phyloP scores from a whole-genome alignment of 306 rosid species.

The Cicer arietinum region DNA sequence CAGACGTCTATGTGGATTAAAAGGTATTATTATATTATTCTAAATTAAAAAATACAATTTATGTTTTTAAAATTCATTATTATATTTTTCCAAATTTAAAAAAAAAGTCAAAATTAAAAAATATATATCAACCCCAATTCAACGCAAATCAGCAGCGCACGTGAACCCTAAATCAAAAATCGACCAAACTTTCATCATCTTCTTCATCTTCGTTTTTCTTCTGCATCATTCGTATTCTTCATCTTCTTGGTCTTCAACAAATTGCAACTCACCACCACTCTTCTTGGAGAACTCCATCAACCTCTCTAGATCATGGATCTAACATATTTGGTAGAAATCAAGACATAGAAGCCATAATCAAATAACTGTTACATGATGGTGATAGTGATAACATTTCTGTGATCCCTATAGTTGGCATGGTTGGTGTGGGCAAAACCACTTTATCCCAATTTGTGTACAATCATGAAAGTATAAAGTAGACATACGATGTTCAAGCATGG shows the following conservation, averaged over 20 bases:
- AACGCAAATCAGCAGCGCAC: too few species aligned
- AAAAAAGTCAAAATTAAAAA: too few species aligned
- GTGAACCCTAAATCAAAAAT: too few species aligned
- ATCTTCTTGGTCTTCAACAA: slow-evolving; percentile 18
- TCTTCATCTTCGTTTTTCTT: too few species aligned
- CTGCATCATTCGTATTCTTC: too few species aligned
- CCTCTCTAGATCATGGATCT: not conserved
- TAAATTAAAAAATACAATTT: too few species aligned
- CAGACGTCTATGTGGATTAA: too few species aligned
- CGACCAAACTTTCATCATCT: too few species aligned
- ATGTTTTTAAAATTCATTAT: too few species aligned
- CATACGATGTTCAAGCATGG: not conserved
- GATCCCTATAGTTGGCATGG: slow-evolving; percentile 23
- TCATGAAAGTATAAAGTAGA: not conserved
- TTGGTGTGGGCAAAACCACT: not conserved
- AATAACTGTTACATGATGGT: not conserved
- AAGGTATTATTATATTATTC: too few species aligned
- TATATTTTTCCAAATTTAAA: too few species aligned
- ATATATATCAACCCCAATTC: too few species aligned
- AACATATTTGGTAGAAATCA: not conserved
- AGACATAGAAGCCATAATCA: not conserved
- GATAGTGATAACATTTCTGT: not conserved
- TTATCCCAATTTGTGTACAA: not conserved
- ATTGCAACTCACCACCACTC: not conserved
- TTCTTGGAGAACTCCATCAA: not conserved